These are phyloP conservation scores for Solanum pimpinellifolium DNA, from an alignment of 257 asterid genomes.

Conservation along the genomic window DNA sequence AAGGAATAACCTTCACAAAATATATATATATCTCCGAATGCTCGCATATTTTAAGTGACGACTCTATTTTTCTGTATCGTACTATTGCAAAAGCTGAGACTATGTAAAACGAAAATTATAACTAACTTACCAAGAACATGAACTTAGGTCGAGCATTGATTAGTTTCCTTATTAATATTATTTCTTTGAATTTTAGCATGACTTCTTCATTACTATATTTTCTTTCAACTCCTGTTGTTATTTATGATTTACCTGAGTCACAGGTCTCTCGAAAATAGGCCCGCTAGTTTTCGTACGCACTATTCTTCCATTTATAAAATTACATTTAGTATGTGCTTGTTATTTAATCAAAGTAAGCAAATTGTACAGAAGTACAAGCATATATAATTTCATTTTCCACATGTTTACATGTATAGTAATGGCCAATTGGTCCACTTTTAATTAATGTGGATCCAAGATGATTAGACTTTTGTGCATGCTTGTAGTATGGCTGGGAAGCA, in stretches of 20 bases:
- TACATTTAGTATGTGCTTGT: not conserved
- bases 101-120: not conserved
- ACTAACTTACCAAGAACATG: not conserved
- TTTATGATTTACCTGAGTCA: not conserved
- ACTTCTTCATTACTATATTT: not conserved
- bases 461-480: not conserved
- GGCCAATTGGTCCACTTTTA: not conserved
- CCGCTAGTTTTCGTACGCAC: not conserved
- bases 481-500: not conserved
- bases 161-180: not conserved
- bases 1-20: not conserved
- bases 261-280: fast-evolving
- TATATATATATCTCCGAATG: too few relatives aligned
- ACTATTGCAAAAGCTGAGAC: not conserved
- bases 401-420: not conserved
- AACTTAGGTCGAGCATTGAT: not conserved
- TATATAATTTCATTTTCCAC: not conserved
- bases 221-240: not conserved
- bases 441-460: not conserved
- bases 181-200: not conserved
- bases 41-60: not conserved
- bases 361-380: not conserved
- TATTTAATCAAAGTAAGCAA: not conserved
- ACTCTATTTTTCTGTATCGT: not conserved
- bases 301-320: not conserved